Base-by-base conservation (phyloP, 75 land plant genomes). In the Ceratopteris richardii region DNA sequence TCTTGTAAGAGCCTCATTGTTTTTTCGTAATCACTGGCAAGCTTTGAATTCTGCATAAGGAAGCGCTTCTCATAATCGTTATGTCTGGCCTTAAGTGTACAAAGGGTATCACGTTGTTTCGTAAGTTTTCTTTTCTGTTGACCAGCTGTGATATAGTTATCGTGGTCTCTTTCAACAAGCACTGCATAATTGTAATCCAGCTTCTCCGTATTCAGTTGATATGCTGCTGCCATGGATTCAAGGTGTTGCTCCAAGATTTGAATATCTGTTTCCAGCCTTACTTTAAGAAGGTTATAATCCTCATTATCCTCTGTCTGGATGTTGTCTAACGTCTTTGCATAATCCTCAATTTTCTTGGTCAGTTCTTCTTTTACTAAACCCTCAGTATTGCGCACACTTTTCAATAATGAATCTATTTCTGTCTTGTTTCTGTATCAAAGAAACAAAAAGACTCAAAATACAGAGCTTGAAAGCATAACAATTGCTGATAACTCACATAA, bases 51-150 rank as follows among this genome's bases (percentile, higher is more conserved):
- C 14, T 71, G 67, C 22, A 41, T 37, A 17, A 29, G 57, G 47
- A 64, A 71, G 23, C 58, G 31, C 13, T 56, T 56, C 44, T 71
- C 74, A 5, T 57, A 52, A 9, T 71, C 74, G 1, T 29, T 20
- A 48, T 71, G 68, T 13, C 66, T 28, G 0, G 43, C 30, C 31
- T 58, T 71, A 28, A 71, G 55, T 26, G 54, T 36, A 51, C 40
- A 36, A 13, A 63, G 28, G 2, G 60, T 71, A 26, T 71, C 74
- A 19, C 74, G 56, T 33, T 63, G 74, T 51, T 65, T 64, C 21
- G 71, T 71, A 4, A 71, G 56, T 33, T 71, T 71, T 30, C 68
- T 54, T 57, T 71, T 71, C 55, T 71, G 74, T 26, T 64, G 74
- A 20, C 67, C 67, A 21, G 74, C 68, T 13, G 68, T 71, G 13